Percentiles rank a stretch among this genome's conserved stretches.
Evolutionary conservation across 768 basidiomycete genomes (phyloP).

Genomic region (Mycena chlorophos): DNA sequence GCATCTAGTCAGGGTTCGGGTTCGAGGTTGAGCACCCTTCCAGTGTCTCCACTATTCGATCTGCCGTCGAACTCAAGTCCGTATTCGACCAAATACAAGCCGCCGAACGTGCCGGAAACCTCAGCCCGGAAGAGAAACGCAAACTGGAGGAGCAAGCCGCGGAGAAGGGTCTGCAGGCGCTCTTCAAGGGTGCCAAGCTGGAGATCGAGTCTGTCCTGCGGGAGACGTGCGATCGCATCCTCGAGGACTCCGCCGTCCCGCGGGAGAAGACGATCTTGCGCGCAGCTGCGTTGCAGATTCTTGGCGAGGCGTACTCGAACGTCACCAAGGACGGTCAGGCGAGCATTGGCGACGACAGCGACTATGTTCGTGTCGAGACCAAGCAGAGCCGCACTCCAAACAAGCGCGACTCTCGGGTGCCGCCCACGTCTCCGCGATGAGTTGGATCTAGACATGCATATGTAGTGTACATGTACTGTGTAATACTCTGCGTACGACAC

Average conservation of each 20-base stretch:
- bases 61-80: slow-evolving; percentile 84
- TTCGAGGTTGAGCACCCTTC: slow-evolving; percentile 2
- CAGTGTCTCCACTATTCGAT: slow-evolving; percentile 81
- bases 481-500: slow-evolving; percentile 1
- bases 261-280: slow-evolving; percentile 66
- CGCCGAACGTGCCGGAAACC: slow-evolving; percentile 81
- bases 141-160: slow-evolving; percentile 89
- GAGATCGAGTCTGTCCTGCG: slow-evolving; percentile 88
- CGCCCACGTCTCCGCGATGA: slow-evolving; percentile 6
- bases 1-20: slow-evolving; percentile 29
- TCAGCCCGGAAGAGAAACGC: slow-evolving; percentile 75
- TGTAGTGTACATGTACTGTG: slow-evolving; percentile 12
- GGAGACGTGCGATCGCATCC: slow-evolving; percentile 82
- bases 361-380: slow-evolving; percentile 83
- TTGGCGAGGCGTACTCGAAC: slow-evolving; percentile 57
- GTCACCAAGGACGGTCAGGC: slow-evolving; percentile 17
- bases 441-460: background rate
- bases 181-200: slow-evolving; percentile 93
- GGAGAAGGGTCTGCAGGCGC: slow-evolving; percentile 86
- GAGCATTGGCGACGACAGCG: slow-evolving; percentile 55
- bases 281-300: slow-evolving; percentile 79
- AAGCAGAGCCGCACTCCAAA: slow-evolving; percentile 55
- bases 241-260: slow-evolving; percentile 56
- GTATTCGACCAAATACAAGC: slow-evolving; percentile 93
- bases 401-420: slow-evolving; percentile 6